Conservation (phyloP, 2,329 filamentous ascomycete species). For the Alternaria gaisen region DNA sequence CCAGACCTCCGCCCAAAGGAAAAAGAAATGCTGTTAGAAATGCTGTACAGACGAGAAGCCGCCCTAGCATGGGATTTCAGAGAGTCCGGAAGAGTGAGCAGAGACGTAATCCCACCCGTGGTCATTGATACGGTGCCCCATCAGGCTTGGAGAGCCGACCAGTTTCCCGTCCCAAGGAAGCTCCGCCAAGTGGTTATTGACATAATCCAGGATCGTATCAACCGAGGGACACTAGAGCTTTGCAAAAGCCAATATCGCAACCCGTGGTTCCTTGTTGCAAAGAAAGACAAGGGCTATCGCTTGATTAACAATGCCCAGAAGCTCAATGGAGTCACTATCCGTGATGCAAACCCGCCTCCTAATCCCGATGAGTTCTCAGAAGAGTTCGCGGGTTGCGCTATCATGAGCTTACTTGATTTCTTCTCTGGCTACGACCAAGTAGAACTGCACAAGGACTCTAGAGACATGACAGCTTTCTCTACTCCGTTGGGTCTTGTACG, state of each 20-base stretch:
- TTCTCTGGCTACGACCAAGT: background rate
- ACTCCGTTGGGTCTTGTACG: too few species aligned
- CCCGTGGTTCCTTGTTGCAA: background rate
- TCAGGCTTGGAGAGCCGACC: background rate
- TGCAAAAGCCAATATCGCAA: background rate
- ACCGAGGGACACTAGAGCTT: background rate
- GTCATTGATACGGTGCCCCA: background rate
- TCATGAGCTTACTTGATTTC: background rate
- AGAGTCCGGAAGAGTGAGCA: background rate
- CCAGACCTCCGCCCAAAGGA: too few species aligned
- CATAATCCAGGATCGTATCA: background rate
- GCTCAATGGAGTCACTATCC: background rate
- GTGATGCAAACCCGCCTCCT: background rate
- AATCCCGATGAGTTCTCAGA: background rate
- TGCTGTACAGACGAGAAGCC: background rate
- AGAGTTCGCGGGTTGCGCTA: background rate
- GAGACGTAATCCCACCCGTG: background rate
- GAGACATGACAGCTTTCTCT: too few species aligned
- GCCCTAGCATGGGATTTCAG: background rate
- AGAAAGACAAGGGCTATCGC: background rate
- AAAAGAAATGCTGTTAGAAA: background rate
- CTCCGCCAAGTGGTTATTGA: background rate
- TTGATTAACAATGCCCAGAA: background rate
- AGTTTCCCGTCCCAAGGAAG: background rate
- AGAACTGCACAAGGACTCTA: background rate